Conservation (phyloP, 2,329 filamentous ascomycete species). For the Fusarium globosum region DNA sequence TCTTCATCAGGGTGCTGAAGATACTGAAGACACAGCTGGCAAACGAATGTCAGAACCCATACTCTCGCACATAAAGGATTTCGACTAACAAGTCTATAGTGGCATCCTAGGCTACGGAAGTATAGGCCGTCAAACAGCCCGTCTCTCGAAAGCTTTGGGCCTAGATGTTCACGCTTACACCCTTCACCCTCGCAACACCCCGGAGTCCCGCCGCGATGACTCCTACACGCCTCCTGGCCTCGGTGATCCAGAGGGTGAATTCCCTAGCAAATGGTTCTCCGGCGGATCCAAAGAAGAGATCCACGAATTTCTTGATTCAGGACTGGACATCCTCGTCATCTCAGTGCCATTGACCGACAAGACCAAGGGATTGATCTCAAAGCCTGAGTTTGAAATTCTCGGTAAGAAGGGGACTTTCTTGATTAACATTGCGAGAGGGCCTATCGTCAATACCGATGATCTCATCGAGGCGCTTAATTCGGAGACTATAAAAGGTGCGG, state of each 20-base stretch:
- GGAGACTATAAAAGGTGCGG: slow-evolving; percentile 67
- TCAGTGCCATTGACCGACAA: slow-evolving; percentile 61
- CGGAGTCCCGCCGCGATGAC: slow-evolving; percentile 70
- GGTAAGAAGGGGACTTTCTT: slow-evolving; percentile 66
- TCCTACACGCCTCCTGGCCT: slow-evolving; percentile 77
- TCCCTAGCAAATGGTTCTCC: slow-evolving; percentile 64
- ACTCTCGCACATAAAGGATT: neutral
- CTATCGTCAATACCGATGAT: slow-evolving; percentile 62
- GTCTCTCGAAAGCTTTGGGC: slow-evolving; percentile 72
- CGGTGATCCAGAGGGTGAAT: slow-evolving; percentile 61
- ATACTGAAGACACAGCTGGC: slow-evolving; percentile 57
- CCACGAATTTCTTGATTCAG: slow-evolving; percentile 62
- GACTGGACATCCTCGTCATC: slow-evolving; percentile 65
- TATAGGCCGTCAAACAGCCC: slow-evolving; percentile 65
- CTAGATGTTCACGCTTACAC: slow-evolving; percentile 82
- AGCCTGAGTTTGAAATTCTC: slow-evolving; percentile 60
- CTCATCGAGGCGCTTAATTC: slow-evolving; percentile 69
- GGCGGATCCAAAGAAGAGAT: slow-evolving; percentile 57
- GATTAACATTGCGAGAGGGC: slow-evolving; percentile 76
- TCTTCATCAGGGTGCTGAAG: slow-evolving; percentile 27
- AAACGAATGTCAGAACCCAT: slow-evolving; percentile 60
- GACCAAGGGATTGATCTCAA: slow-evolving; percentile 63
- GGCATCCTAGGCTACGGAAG: slow-evolving; percentile 66
- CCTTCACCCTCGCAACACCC: slow-evolving; percentile 73
- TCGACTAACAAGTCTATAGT: slow-evolving; percentile 41